Base-by-base conservation (phyloP, 371 early-diverging fungal species). In the Mucor sp. region DNA sequence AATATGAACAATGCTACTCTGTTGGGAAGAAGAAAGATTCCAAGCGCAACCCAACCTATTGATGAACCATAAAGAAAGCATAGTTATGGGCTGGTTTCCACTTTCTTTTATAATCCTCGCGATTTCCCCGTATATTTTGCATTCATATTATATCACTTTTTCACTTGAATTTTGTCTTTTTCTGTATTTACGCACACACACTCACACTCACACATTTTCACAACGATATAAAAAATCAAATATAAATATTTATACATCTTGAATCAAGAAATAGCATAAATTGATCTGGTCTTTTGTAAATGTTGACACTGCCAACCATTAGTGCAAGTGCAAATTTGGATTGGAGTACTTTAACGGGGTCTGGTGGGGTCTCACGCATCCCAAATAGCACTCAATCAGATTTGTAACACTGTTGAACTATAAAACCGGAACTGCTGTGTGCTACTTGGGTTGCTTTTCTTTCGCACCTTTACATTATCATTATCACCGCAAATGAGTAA, bases 1-100 rank as follows among this genome's bases (percentile, higher is more conserved):
- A 86, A 84, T 59, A 80, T 88, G 74, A 74, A 83, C 60, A 82
- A 84, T 19, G 85, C 89, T 2, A 87, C 87, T 0, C 63, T 89
- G 37, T 65, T 89, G 27, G 85, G 83, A 47, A 82, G 85, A 63
- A 79, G 89, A 59, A 84, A 83, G 30, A 63, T 75, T 8, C 66
- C 70, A 23, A 64, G 61, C 57, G 65, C 65, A 33, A 56, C 58
- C 48, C 53, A 62, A 32, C 61, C 62, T 48, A 48, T 62, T 19
- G 62, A 66, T 53, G 43, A 56, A 39, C 53, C 33, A 23, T 28
- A 60, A 66, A 25, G 37, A 37, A 50, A 23, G 25, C 21, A 50
- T 25, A 41, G 23, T 50, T 8, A 50, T 50, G 23, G 50, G 50
- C 50, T 50, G 50, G 50, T 50, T 50, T 50, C 50, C 50, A 23